phyloP scores from a whole-genome alignment of 2,329 filamentous ascomycete species.

The Botrytis fragariae region DNA sequence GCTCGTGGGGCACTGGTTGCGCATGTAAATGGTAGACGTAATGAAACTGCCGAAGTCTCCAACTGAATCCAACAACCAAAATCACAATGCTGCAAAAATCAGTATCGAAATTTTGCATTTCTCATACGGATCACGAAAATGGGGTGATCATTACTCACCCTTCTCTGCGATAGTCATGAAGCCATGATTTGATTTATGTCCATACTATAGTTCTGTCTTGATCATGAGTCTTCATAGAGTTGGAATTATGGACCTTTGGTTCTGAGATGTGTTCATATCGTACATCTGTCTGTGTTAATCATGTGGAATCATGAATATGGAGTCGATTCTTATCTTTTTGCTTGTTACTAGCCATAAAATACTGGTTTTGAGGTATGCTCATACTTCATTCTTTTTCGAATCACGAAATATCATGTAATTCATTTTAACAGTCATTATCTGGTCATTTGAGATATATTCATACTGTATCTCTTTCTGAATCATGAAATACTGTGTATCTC shows the following conservation, averaged over 20 bases:
- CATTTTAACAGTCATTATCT: no score
- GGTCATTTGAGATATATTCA: no score
- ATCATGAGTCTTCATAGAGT: neutral
- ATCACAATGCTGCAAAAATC: no score
- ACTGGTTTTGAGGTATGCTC: neutral
- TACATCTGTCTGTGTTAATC: no score
- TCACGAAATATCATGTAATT: no score
- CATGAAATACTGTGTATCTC: neutral
- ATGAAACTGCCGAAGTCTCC: constrained; percentile 58
- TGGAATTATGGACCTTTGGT: no score
- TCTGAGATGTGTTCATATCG: no score
- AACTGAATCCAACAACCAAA: constrained; percentile 54
- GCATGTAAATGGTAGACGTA: constrained; percentile 61
- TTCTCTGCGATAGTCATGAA: neutral
- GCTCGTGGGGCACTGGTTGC: constrained; percentile 61
- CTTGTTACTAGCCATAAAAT: no score
- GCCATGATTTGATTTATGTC: neutral
- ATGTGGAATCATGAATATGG: no score
- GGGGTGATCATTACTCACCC: neutral
- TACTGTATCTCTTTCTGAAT: neutral
- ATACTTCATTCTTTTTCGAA: neutral
- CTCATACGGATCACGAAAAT: neutral
- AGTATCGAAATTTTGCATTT: neutral
- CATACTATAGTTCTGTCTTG: neutral
- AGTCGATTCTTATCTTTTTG: fast-evolving